phyloP scores from a whole-genome alignment of 441 rosid species.

The Syzygium malaccense region DNA sequence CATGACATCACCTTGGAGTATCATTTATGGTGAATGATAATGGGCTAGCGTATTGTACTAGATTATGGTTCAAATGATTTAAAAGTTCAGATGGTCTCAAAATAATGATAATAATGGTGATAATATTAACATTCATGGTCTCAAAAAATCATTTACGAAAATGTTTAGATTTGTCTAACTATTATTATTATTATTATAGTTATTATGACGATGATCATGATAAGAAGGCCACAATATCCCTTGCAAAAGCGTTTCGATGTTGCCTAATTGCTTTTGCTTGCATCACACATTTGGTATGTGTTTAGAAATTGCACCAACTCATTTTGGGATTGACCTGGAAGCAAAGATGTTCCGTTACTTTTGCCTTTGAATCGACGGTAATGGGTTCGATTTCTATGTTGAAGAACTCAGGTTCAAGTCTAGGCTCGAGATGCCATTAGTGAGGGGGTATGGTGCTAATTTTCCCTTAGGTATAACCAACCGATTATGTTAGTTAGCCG shows the following conservation, averaged over 20 bases:
- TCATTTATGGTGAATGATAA: not conserved
- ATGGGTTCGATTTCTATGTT: not conserved
- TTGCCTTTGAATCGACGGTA: fast-evolving
- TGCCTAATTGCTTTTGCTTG: not conserved
- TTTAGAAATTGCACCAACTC: not conserved
- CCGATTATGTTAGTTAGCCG: not conserved
- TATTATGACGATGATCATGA: not conserved
- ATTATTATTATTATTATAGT: too few species aligned
- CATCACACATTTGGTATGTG: not conserved
- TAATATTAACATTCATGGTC: too few species aligned
- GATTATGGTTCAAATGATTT: too few species aligned
- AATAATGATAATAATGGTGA: too few species aligned
- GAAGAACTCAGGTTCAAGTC: not conserved
- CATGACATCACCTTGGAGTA: not conserved
- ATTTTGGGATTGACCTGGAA: not conserved
- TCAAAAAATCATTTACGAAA: too few species aligned
- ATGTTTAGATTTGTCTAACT: too few species aligned
- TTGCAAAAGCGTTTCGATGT: not conserved
- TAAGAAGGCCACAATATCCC: not conserved
- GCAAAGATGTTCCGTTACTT: not conserved
- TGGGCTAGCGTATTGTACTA: too few species aligned
- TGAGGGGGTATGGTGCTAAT: too few species aligned
- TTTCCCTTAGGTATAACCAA: not conserved
- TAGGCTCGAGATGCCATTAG: not conserved
- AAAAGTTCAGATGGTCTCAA: too few species aligned